These are phyloP conservation scores for Aureobasidium sp. DNA, from an alignment of 2,329 filamentous ascomycete genomes.

Conservation along the genomic window DNA sequence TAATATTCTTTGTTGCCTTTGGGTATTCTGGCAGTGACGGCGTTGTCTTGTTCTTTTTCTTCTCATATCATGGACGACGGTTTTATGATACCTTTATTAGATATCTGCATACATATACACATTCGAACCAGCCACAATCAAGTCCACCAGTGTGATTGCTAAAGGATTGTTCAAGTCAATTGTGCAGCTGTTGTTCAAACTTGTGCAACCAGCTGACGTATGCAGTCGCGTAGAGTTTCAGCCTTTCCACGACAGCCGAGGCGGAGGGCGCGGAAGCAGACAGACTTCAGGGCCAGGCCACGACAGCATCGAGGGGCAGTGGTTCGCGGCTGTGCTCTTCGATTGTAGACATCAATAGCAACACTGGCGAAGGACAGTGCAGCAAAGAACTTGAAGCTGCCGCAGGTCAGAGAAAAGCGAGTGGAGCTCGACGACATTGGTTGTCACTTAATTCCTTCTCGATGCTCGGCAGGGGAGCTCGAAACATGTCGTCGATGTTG, in stretches of 20 bases:
- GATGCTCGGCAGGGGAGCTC: not conserved
- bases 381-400: not conserved
- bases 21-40: not conserved
- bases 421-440: not conserved
- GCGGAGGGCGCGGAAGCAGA: slow-evolving; percentile 4
- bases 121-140: not conserved
- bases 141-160: not conserved
- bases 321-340: not conserved
- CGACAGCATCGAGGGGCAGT: slow-evolving; percentile 12
- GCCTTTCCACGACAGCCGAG: not conserved
- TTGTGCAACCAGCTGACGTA: slow-evolving; percentile 6
- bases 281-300: slow-evolving; percentile 6
- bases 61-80: not conserved
- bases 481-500: not conserved
- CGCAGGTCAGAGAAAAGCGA: not conserved
- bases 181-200: not conserved
- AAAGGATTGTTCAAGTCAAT: not conserved
- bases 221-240: not conserved
- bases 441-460: not conserved
- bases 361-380: not conserved
- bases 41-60: not conserved
- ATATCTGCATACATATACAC: not conserved
- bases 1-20: not conserved
- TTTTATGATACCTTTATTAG: not conserved
- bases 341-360: not conserved